Evolutionary conservation across 2,329 filamentous ascomycete genomes (phyloP), one percentile per base, ranked within the genome.

Genomic region (Xylariaceae sp.): DNA sequence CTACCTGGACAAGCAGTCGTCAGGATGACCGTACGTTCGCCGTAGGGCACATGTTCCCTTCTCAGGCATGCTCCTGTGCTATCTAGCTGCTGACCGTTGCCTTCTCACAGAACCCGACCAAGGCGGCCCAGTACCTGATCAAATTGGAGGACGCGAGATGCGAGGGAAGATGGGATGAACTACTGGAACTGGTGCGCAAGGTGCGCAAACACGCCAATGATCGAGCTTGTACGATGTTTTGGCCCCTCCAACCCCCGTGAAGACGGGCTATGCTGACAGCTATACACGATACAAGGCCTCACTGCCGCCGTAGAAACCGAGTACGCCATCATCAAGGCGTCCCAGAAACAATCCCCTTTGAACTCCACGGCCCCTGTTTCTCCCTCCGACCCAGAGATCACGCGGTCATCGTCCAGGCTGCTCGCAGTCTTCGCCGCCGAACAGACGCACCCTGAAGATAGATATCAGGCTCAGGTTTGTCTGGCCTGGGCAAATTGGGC

Each of bases 201-300:
- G 81, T 97, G 67, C 88, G 87, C 67, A 97, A 99, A 73, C 92
- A 99, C 80, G 89, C 91, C 64, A 87, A 91, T 41, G 83, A 88
- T 58, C 83, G 89, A 71, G 82, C 83, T 73, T 96, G 92, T 96
- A 86, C 65, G 83, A 68, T 60, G 54, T 57, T 46, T 47, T 34
- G 47, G 39, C 47, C 53, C n/a, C 43, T 49, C 35, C 30, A 30
- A 26, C 59, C 57, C 55, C 50, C 53, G 32, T 30, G 19, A 48
- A 42, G n/a, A 19, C 41, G 57, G 39, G 37, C 29, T 45, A 57
- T 30, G 44, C 59, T 65, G 35, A 67, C 60, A 43, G 27, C 40
- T 42, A 29, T 34, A 34, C 47, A 3, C 29, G 62, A 30, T 37
- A n/a, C 35, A 64, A 90, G 87, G 86, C 70, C 78, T 91, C 44